Conservation (phyloP, 805 yeast species). For the Cyberlindnera amylophila region DNA sequence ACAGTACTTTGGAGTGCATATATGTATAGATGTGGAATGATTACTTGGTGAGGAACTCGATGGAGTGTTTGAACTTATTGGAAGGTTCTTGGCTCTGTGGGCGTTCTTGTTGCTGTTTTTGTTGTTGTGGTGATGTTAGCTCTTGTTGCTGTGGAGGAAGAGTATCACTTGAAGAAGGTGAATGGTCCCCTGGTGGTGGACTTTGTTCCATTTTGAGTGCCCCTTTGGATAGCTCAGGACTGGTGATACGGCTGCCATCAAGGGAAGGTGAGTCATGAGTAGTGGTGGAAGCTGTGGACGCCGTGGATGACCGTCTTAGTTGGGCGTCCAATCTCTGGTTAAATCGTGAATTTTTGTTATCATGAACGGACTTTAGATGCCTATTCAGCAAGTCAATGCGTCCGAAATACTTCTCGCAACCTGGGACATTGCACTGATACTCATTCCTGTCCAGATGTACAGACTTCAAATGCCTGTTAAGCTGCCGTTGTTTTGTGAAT, state of each 20-base stretch:
- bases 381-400: slow-evolving; percentile 34
- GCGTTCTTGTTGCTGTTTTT: neutral
- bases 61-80: slow-evolving; percentile 23
- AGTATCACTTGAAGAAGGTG: neutral
- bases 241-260: neutral
- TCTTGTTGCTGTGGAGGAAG: neutral
- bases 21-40: too few species aligned
- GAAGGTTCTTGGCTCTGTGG: neutral
- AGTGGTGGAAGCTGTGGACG: slow-evolving; percentile 6
- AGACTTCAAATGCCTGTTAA: slow-evolving; percentile 30
- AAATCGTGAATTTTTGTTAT: slow-evolving; percentile 37
- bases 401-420: slow-evolving; percentile 66
- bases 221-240: too few species aligned
- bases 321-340: slow-evolving; percentile 29
- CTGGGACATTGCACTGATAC: slow-evolving; percentile 70
- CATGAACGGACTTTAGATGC: slow-evolving; percentile 35
- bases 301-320: slow-evolving; percentile 5
- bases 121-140: neutral
- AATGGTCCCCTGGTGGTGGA: neutral
- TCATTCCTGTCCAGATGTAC: slow-evolving; percentile 30
- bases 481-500: slow-evolving; percentile 33
- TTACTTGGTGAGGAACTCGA: slow-evolving; percentile 20
- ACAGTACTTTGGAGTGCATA: too few species aligned
- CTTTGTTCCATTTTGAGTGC: too few species aligned
- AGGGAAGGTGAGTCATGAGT: neutral